Conservation (phyloP, 768 basidiomycete species). For the Trametes sanguinea region DNA sequence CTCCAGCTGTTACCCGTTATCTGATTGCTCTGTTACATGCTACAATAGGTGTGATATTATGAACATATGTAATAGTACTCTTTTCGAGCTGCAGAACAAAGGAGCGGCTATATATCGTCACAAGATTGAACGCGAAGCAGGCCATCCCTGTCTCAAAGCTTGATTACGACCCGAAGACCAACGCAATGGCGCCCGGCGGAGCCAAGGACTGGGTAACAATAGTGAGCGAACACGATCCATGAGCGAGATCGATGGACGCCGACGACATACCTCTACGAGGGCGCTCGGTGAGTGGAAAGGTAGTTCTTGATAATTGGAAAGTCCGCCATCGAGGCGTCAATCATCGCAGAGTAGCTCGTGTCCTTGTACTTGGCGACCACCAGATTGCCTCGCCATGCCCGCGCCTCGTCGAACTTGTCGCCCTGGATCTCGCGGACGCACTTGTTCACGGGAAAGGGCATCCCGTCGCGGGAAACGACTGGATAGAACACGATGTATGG, state of each 20-base stretch:
- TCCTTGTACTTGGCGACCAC: slow-evolving; percentile 70
- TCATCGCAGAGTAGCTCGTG: slow-evolving; percentile 51
- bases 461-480: slow-evolving; percentile 71
- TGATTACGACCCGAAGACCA: not conserved
- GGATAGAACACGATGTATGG: slow-evolving; percentile 87
- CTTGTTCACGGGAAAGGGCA: slow-evolving; percentile 82
- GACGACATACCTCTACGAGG: slow-evolving; percentile 33
- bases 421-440: slow-evolving; percentile 76
- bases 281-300: slow-evolving; percentile 64
- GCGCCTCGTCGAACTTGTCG: slow-evolving; percentile 54
- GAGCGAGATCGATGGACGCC: slow-evolving; percentile 15
- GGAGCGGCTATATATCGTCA: slow-evolving; percentile 9
- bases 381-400: slow-evolving; percentile 80
- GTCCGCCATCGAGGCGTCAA: slow-evolving; percentile 79
- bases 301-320: slow-evolving; percentile 83
- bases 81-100: slow-evolving; percentile 18
- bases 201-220: slow-evolving; percentile 15
- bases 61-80: slow-evolving; percentile 11
- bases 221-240: slow-evolving; percentile 11
- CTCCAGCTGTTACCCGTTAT: slow-evolving; percentile 12
- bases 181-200: not conserved
- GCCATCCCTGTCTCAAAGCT: not conserved
- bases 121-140: not conserved
- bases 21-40: slow-evolving; percentile 12
- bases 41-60: slow-evolving; percentile 19